Percentiles rank a stretch among this genome's conserved stretches.
Evolutionary conservation across 495 filamentous ascomycete genomes (phyloP).

Genomic region (Xylaria curta): DNA sequence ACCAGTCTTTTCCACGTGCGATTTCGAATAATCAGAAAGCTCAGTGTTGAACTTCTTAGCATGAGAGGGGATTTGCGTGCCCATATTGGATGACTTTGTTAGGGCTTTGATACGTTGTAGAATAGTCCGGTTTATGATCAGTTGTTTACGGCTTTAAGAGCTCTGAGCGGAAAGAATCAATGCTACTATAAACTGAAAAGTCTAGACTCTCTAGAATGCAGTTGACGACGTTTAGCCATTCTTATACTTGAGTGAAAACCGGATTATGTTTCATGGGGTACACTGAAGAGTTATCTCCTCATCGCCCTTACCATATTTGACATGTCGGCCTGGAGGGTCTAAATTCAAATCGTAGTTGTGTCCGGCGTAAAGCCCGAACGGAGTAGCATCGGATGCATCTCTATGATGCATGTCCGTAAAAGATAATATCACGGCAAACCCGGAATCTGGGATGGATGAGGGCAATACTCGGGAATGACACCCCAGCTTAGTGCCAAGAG

Average conservation of each 20-base stretch:
- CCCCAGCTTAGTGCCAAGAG: not conserved
- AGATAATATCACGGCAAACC: not conserved
- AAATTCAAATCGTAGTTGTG: not conserved
- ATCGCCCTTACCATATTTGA: not conserved
- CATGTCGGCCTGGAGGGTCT: not conserved
- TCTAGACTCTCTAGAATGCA: not conserved
- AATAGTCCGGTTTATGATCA: not conserved
- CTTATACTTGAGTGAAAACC: conserved; percentile 1
- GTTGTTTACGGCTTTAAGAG: not conserved
- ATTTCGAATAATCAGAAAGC: conserved; percentile 33
- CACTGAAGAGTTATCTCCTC: not conserved
- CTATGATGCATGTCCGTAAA: not conserved
- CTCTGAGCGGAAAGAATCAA: not conserved
- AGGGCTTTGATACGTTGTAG: not conserved
- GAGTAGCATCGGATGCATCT: conserved; percentile 6
- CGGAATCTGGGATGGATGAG: not conserved
- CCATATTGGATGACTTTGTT: conserved; percentile 14
- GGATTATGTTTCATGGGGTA: not conserved
- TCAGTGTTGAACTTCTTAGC: conserved; percentile 37
- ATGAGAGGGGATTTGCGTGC: not conserved
- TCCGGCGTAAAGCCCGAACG: not conserved
- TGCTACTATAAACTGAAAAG: not conserved
- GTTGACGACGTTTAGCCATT: not conserved
- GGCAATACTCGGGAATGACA: not conserved
- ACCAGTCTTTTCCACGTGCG: conserved; percentile 46